A percentile compares a stretch with the other conserved stretches of the same genome.
Conservation (phyloP, 176 grass and related monocot genomes). For the Bothriochloa decipiens region DNA sequence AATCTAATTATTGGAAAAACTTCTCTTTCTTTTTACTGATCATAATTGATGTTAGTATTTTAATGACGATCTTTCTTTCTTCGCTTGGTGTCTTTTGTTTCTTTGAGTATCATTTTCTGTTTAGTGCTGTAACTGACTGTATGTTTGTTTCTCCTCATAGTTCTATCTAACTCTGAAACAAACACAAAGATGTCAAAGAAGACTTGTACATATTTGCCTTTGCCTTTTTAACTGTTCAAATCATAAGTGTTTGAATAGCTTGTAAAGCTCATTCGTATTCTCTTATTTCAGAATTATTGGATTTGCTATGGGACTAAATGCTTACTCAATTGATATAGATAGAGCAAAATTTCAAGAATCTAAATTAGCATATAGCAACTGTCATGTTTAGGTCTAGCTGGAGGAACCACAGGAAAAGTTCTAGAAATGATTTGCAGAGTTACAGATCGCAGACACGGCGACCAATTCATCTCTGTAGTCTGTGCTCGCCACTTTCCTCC, state of each 20-base stretch:
- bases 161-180: not conserved
- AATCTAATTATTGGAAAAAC: not conserved
- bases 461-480: not conserved
- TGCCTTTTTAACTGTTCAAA: not conserved
- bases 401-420: not conserved
- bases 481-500: not conserved
- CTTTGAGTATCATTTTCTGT: not conserved
- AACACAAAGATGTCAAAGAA: not conserved
- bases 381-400: not conserved
- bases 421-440: not conserved
- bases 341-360: not conserved
- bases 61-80: not conserved
- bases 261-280: not conserved
- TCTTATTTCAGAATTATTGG: not conserved
- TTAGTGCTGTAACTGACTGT: constrained; percentile 4
- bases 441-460: not conserved
- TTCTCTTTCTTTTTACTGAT: not conserved
- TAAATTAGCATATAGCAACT: not conserved
- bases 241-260: not conserved
- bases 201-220: not conserved
- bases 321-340: too few relatives aligned
- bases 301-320: not conserved
- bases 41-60: not conserved
- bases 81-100: not conserved
- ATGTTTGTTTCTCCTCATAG: not conserved